These are phyloP conservation scores for Hypoxylon perforatum DNA, from an alignment of 495 filamentous ascomycete genomes.

Conservation along the genomic window DNA sequence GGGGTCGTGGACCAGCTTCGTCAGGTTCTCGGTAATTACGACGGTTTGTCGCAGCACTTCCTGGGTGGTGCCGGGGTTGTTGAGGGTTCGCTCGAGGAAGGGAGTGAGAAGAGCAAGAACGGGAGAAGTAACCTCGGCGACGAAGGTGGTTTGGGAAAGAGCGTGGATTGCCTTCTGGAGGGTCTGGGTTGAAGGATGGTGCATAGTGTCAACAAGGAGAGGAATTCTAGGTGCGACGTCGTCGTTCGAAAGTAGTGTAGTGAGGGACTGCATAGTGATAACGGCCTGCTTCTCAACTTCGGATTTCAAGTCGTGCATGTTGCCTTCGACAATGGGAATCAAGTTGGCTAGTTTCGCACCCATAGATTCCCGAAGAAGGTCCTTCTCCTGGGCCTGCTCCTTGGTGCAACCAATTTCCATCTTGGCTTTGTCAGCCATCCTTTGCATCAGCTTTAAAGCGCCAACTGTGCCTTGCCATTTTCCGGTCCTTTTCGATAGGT, in stretches of 20 bases:
- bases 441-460: conserved; percentile 81
- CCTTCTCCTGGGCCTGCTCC: conserved; percentile 85
- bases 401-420: conserved; percentile 78
- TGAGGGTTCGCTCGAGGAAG: conserved; percentile 90
- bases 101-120: conserved; percentile 97
- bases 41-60: conserved; percentile 96
- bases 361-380: conserved; percentile 89
- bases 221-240: conserved; percentile 95
- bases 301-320: conserved; percentile 95
- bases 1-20: conserved; percentile 97
- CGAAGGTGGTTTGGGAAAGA: conserved; percentile 97
- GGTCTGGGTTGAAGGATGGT: conserved; percentile 88
- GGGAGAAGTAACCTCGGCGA: conserved; percentile 96
- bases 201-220: conserved; percentile 92
- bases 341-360: conserved; percentile 88
- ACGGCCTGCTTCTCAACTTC: conserved; percentile 90
- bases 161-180: conserved; percentile 96
- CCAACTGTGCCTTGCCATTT: conserved; percentile 98
- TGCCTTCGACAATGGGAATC: conserved; percentile 90
- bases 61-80: conserved; percentile 88
- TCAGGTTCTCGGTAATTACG: conserved; percentile 98
- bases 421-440: conserved; percentile 93
- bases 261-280: conserved; percentile 91
- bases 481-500: conserved; percentile 80
- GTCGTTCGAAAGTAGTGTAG: conserved; percentile 93